Conservation (phyloP, 2,329 filamentous ascomycete genomes). For the Phaeosphaeriaceae sp. region DNA sequence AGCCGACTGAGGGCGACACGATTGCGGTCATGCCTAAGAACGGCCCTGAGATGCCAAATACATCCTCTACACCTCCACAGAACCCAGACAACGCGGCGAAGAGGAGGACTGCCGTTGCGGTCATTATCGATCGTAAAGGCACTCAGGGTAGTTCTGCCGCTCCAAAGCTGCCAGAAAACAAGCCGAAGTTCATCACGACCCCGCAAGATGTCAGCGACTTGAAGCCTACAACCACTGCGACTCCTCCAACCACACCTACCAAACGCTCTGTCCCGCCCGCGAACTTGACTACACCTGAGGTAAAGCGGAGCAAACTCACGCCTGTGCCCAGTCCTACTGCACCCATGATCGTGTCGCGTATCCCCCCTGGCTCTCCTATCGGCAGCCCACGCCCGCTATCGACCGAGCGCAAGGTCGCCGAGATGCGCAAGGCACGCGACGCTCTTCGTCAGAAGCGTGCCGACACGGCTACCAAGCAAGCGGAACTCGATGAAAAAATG, state of each 20-base stretch:
- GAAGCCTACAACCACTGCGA: neutral
- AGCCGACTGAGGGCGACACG: neutral
- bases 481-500: slow-evolving; percentile 21
- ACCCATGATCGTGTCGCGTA: neutral
- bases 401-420: slow-evolving; percentile 17
- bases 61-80: neutral
- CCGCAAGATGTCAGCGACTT: neutral
- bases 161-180: neutral
- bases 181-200: neutral
- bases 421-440: slow-evolving; percentile 27
- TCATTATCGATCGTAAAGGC: neutral
- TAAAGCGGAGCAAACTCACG: slow-evolving; percentile 19
- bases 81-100: neutral
- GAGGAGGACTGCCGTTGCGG: neutral
- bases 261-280: slow-evolving; percentile 15
- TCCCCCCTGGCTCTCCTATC: slow-evolving; percentile 2
- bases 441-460: slow-evolving; percentile 20
- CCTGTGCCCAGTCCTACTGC: neutral
- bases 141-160: neutral
- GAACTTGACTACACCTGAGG: slow-evolving; percentile 4
- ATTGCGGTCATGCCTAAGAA: neutral
- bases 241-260: neutral
- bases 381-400: slow-evolving; percentile 9
- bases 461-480: slow-evolving; percentile 24
- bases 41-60: neutral